Base-by-base conservation (phyloP, 73 alveolate genomes). In the Paramecium caudatum region DNA sequence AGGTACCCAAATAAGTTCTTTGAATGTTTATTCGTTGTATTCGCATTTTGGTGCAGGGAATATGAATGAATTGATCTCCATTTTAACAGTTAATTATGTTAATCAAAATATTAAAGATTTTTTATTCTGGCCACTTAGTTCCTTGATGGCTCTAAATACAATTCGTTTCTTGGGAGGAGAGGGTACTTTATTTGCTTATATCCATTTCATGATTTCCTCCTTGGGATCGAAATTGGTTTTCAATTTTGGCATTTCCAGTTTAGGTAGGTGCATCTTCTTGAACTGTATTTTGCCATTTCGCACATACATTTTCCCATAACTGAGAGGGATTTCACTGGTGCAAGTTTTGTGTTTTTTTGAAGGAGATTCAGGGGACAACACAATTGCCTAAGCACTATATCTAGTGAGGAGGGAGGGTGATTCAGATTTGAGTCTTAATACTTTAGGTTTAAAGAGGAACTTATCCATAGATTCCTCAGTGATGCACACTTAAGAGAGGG, bases 21-120 rank as follows among this genome's bases (percentile, higher is more conserved):
- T 83, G 12, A 65, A 37, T n/a, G 82, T 45, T 27, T 83, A 47
- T 61, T 83, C 82, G 5, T 55, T 83, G 46, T 83, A 83, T 36
- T 65, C 78, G 45, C 91, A 83, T 61, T 83, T 83, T 10, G 91
- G 91, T 17, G 91, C 91, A 21, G 91, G 91, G 61, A 83, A 83
- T 13, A 83, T 83, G 3, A 83, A 55, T 30, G 82, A 45, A 83
- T 83, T 33, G 50, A 23, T 0, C 9, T 68, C 32, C 21, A 68
- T 47, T 68, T 34, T 13, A n/a, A 25, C 21, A 68, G 37, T 34
- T 34, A 16, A 10, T 68, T 0, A 68, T 2, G 19, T 25, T 34
- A 68, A 34, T 68, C 50, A 68, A 13, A 32, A 68, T 16, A 32
- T 68, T 17, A 32, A 33, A 32, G 50, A 68, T 68, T 68, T 32